phyloP scores from a whole-genome alignment of 805 yeast genomes.

The Yarrowia sp. region DNA sequence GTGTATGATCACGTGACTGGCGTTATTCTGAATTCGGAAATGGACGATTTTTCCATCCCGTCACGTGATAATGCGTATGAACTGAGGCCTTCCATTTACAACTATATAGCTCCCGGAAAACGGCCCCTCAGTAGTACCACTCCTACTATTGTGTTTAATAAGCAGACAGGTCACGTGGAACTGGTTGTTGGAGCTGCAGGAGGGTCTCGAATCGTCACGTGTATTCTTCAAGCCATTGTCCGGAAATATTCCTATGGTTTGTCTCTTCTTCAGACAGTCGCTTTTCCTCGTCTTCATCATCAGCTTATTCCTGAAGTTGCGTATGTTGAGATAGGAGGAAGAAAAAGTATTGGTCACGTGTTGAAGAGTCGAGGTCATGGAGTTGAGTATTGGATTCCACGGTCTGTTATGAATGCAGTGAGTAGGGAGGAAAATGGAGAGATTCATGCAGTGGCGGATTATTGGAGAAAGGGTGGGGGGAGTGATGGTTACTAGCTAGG shows the following conservation, averaged over 20 bases:
- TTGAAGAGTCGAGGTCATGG: constrained; percentile 52
- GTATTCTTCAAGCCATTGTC: constrained; percentile 76
- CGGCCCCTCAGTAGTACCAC: constrained; percentile 83
- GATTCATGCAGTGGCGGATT: constrained; percentile 80
- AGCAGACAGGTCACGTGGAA: constrained; percentile 47
- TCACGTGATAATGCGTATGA: constrained; percentile 70
- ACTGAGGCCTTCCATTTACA: constrained; percentile 75
- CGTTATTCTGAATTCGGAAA: constrained; percentile 77
- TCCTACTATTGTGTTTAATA: constrained; percentile 63
- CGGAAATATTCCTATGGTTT: constrained; percentile 58
- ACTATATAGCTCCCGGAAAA: constrained; percentile 69
- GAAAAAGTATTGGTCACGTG: constrained; percentile 38
- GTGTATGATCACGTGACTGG: constrained; percentile 84
- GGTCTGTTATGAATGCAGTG: constrained; percentile 60
- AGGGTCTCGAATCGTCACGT: constrained; percentile 81
- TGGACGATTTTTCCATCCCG: constrained; percentile 91
- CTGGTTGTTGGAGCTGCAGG: constrained; percentile 90
- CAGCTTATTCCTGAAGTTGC: constrained; percentile 75
- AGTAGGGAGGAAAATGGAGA: constrained; percentile 40
- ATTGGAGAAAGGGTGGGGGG: constrained; percentile 81
- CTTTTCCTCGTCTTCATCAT: constrained; percentile 84
- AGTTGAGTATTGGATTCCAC: constrained; percentile 45
- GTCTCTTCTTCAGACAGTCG: constrained; percentile 63
- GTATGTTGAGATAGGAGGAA: constrained; percentile 56
- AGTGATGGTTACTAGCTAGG: constrained; percentile 58